Evolutionary conservation across 805 yeast species (phyloP).

Genomic region (Vanderwaltozyma tropicalis): DNA sequence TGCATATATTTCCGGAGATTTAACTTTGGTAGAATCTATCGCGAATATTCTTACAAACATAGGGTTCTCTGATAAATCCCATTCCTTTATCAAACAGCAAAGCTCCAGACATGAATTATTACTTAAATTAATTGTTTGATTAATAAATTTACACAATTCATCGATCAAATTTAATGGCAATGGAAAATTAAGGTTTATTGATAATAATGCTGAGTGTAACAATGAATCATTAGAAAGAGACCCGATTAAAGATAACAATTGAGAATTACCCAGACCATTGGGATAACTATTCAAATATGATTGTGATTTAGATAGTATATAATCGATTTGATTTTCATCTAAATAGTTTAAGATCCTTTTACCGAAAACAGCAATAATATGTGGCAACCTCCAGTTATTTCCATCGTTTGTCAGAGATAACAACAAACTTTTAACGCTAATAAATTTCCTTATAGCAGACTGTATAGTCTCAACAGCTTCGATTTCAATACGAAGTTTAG

Average conservation of each 20-base stretch:
- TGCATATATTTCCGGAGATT: too few relatives aligned
- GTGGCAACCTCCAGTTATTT: slow-evolving; percentile 8
- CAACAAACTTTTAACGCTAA: neutral
- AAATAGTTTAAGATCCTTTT: slow-evolving; percentile 9
- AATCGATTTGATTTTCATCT: slow-evolving; percentile 5
- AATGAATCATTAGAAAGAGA: slow-evolving; percentile 6
- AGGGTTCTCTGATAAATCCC: too few relatives aligned
- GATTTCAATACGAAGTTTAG: slow-evolving; percentile 39
- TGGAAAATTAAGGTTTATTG: slow-evolving; percentile 3
- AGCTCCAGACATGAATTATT: too few relatives aligned
- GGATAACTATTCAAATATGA: slow-evolving; percentile 7
- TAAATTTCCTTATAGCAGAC: slow-evolving; percentile 33
- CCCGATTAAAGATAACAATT: slow-evolving; percentile 6
- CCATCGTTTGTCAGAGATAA: neutral
- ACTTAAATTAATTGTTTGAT: too few relatives aligned
- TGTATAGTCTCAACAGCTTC: slow-evolving; percentile 45
- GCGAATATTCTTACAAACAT: too few relatives aligned
- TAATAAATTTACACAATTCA: too few relatives aligned
- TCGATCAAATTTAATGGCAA: neutral
- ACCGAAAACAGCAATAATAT: slow-evolving; percentile 28
- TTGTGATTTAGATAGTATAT: slow-evolving; percentile 5
- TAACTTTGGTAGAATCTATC: too few relatives aligned
- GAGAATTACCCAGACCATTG: slow-evolving; percentile 6
- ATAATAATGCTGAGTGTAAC: slow-evolving; percentile 3
- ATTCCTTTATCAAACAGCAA: too few relatives aligned